Base-by-base conservation (phyloP, 106 monocot species). In the Dioscorea zingiberensis region DNA sequence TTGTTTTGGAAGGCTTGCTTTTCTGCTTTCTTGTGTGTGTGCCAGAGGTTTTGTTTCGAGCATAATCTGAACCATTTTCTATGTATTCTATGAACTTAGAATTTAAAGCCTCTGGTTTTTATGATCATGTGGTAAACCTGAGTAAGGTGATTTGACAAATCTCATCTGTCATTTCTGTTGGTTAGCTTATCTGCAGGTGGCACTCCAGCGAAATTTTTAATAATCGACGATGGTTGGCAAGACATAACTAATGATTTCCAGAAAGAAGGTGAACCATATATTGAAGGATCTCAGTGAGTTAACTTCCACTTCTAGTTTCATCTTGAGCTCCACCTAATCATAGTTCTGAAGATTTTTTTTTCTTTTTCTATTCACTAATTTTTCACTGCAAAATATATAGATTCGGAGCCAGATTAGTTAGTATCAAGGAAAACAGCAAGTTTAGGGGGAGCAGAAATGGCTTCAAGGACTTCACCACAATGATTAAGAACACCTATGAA, bases 221-320 rank as follows among this genome's bases (percentile, higher is more conserved):
- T 83, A 27, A 78, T 83, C 25, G 83, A 83, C 53, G 83, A 83
- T 67, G 78, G 83, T 25, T 83, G 78, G 83, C 83, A 83, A 71
- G 74, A 83, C 38, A 64, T 71, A 21, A 27, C 16, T 14, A 83
- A 78, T 71, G 78, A 78, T 47, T 78, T 83, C 45, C 74, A 78
- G 74, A 78, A 62, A 49, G 74, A 77, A 61, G 73, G 70, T 66
- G 82, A 74, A 74, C 77, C 82, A 66, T 25, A 32, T 17, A 63
- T 59, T 70, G 77, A 77, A 74, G 77, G 73, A 64, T 73, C 73
- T 73, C 70, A 82, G 73, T 73, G 61, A 61, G 77, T 82, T 25
- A n/a, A 38, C 10, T 38, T 38, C 38, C 4, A n/a, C 10, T 38
- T 38, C 38, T 2, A 38, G 38, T 1, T 38, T 38, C 4, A 38